Conservation (phyloP, 2,329 filamentous ascomycete species). For the Neonectria neomacrospora region DNA sequence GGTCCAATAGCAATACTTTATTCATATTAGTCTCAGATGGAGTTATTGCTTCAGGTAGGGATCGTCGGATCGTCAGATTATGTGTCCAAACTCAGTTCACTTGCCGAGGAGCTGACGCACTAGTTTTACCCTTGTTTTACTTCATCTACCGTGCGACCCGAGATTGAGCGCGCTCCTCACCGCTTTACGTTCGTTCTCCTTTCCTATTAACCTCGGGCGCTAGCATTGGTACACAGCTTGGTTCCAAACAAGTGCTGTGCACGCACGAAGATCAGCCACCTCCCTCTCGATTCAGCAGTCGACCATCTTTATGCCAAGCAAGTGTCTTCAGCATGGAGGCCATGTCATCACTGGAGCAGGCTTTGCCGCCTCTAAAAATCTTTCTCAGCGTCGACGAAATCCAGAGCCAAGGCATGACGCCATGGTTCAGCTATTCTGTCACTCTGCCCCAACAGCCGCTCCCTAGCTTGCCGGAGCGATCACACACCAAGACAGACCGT, state of each 20-base stretch:
- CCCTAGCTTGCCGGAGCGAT: conserved; percentile 27
- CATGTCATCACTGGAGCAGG: conserved; percentile 28
- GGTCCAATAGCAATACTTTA: no score
- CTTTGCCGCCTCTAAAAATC: conserved; percentile 23
- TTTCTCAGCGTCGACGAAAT: conserved; percentile 17
- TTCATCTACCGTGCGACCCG: no score
- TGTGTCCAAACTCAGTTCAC: no score
- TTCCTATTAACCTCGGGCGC: no score
- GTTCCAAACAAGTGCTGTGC: neutral
- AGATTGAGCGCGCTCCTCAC: no score
- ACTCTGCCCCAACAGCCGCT: conserved; percentile 31
- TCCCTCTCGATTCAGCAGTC: neutral
- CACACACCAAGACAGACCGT: conserved; percentile 29
- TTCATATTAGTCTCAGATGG: no score
- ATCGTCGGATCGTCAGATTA: no score
- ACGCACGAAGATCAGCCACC: neutral
- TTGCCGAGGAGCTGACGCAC: no score
- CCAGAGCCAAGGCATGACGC: conserved; percentile 32
- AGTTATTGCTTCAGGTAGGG: no score
- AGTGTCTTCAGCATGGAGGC: conserved; percentile 24
- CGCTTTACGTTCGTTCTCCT: no score
- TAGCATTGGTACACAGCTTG: no score
- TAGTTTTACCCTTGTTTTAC: no score
- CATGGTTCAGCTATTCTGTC: conserved; percentile 37
- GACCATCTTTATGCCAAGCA: neutral